Evolutionary conservation across 2,329 filamentous ascomycete genomes (phyloP).

Genomic region (Exophiala sp.): DNA sequence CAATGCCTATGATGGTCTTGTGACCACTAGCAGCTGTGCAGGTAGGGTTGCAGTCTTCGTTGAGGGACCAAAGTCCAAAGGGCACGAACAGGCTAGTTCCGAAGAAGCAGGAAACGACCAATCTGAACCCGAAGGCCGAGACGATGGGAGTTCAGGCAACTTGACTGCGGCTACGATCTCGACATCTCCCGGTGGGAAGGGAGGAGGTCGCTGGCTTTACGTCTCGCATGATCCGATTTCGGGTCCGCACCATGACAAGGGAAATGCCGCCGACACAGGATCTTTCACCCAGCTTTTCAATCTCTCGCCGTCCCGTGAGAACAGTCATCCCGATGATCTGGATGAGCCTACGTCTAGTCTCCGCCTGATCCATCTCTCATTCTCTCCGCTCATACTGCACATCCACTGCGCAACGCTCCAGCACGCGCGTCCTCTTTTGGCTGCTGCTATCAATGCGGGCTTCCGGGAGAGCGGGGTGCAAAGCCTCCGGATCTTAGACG

Average conservation of each 20-base stretch:
- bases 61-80: constrained; percentile 61
- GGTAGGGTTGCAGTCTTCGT: constrained; percentile 84
- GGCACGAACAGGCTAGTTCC: constrained; percentile 3
- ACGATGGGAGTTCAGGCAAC: not conserved
- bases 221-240: constrained; percentile 75
- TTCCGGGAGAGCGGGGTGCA: constrained; percentile 84
- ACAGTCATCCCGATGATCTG: not conserved
- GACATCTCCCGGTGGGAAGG: constrained; percentile 74
- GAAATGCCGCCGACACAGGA: not conserved
- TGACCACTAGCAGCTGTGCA: constrained; percentile 91
- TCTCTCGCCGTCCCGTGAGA: not conserved
- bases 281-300: constrained; percentile 11
- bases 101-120: constrained; percentile 3
- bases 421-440: constrained; percentile 71
- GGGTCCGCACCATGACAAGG: constrained; percentile 20
- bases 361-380: constrained; percentile 20
- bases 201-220: constrained; percentile 80
- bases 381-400: constrained; percentile 61
- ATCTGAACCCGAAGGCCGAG: too few species aligned
- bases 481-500: constrained; percentile 54
- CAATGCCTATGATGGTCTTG: constrained; percentile 69
- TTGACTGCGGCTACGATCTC: not conserved
- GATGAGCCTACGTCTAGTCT: not conserved
- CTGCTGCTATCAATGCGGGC: constrained; percentile 73
- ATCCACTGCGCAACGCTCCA: constrained; percentile 71